Base-by-base conservation (phyloP, 805 yeast genomes). In the Metschnikowia amazonensis region DNA sequence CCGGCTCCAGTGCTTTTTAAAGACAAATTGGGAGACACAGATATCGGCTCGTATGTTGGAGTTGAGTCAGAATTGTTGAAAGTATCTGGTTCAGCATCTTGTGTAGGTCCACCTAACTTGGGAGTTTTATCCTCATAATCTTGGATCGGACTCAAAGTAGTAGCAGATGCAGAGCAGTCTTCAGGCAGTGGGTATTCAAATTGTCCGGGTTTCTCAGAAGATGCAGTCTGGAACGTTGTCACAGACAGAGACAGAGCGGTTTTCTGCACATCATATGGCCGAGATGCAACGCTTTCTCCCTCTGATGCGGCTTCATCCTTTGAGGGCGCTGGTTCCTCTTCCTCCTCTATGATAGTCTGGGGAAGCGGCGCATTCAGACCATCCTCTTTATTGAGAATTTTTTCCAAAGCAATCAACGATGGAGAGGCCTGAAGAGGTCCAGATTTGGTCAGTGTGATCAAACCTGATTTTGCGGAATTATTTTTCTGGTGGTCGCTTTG, bases 161-260 rank as follows among this genome's bases (percentile, higher is more conserved):
- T 29, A 16, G 41, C 32, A 7, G 41, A 37, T 6, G 31, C 41
- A 27, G 41, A 37, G 18, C 17, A 10, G 29, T 36, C 24, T 18
- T 37, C 41, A 9, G 33, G 13, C 21, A 27, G 41, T 6, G 32
- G 41, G 27, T 37, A 27, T 9, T 37, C 41, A 13, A 28, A 37
- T 10, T 27, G 27, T 4, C 41, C 25, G 20, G 13, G n/a, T n/a
- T 29, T 20, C 9, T 30, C 35, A 3, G 42, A 38, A 9, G 27
- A 14, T 17, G 42, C 42, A 17, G 42, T 39, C 49, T 70, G 75
- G 46, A 71, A 59, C 11, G 74, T 74, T 50, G 66, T 65, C 58
- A 71, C 65, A 6, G 72, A 66, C 5, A 75, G 76, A 25, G 74
- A 67, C 24, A 56, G 56, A 45, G 62, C 63, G 69, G 70, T 7